These are phyloP conservation scores for Auricularia sp. DNA, from an alignment of 768 basidiomycete genomes.

Conservation along the genomic window DNA sequence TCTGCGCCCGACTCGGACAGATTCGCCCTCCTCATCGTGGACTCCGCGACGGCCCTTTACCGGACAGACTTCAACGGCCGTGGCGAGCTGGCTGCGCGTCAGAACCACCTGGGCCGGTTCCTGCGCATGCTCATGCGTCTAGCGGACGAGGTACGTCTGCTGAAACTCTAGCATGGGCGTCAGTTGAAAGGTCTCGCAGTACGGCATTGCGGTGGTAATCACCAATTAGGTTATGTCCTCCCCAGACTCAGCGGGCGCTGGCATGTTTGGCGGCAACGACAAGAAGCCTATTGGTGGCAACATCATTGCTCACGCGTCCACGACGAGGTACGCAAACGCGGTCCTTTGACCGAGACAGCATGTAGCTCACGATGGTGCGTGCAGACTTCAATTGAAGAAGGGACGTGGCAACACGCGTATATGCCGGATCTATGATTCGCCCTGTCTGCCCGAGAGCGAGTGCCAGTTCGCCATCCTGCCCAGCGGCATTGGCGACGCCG, in stretches of 20 bases:
- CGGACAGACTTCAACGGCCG: conserved; percentile 93
- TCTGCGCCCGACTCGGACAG: conserved; percentile 35
- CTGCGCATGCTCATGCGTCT: conserved; percentile 83
- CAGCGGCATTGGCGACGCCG: conserved; percentile 89
- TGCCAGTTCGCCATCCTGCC: conserved; percentile 88
- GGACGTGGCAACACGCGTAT: conserved; percentile 83
- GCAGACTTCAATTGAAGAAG: conserved; percentile 83
- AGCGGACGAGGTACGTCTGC: conserved; percentile 76
- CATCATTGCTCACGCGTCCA: conserved; percentile 98
- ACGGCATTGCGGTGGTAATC: conserved; percentile 93
- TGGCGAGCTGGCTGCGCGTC: conserved; percentile 89
- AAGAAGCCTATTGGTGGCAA: conserved; percentile 99
- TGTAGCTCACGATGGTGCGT: neutral
- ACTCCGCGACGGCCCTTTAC: conserved; percentile 92
- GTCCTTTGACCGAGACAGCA: neutral
- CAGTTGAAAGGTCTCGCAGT: conserved; percentile 37
- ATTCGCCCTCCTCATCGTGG: conserved; percentile 92
- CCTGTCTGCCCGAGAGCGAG: conserved; percentile 93
- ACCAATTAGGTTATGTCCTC: conserved; percentile 99
- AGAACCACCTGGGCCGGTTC: conserved; percentile 94
- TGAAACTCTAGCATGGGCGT: neutral
- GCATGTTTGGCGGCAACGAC: conserved; percentile 79
- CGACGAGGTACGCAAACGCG: conserved; percentile 64
- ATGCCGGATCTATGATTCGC: conserved; percentile 97
- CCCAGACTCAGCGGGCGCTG: conserved; percentile 77